Base-by-base conservation (phyloP, 73 alveolate species). In the Paramecium octaurelia region DNA sequence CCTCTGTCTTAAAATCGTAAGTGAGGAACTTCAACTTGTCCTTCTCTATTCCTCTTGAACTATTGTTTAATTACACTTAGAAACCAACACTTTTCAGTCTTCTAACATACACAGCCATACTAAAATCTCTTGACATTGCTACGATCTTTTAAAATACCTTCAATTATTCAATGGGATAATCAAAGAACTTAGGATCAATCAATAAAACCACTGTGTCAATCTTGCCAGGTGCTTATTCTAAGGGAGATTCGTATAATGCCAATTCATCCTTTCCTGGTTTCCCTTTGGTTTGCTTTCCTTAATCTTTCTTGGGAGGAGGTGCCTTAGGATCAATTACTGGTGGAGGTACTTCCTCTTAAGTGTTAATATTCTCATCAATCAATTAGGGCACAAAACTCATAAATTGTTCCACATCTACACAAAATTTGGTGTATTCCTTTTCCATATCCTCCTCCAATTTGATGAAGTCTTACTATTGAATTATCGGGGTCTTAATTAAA, bases 11-110 rank as follows among this genome's bases (percentile, higher is more conserved):
- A 29, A 89, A 89, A 46, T 77, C 86, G 27, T 89, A 89, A 10
- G 94, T 83, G 27, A 89, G 21, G 31, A 71, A 89, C 29, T 89
- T 89, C 16, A 89, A 18, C 14, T 71, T 89, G 48, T 89, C 94
- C 29, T 89, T 89, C n/a, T 77, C 94, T 10, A 89, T 89, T 16
- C 94, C 94, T n/a, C 44, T 46, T 21, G 36, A 36, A 14, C 64
- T 31, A 46, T 89, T 89, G 46, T 89, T 89, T 7, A 70, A 35
- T 18, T 64, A 18, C 8, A 42, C 44, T 34, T 89, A 89, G 77
- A 70, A 89, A 27, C 94, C 94, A 24, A 40, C 73, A 80, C 23
- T 80, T 21, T 48, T 42, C 20, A 80, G 21, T 46, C 91, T 80
- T 23, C 91, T 40, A 2, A 44, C 70, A 42, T 80, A 46, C 2